Evolutionary conservation across 2,329 filamentous ascomycete species (phyloP), one percentile per base, ranked within the genome.

Genomic region (Penicillium sp.): DNA sequence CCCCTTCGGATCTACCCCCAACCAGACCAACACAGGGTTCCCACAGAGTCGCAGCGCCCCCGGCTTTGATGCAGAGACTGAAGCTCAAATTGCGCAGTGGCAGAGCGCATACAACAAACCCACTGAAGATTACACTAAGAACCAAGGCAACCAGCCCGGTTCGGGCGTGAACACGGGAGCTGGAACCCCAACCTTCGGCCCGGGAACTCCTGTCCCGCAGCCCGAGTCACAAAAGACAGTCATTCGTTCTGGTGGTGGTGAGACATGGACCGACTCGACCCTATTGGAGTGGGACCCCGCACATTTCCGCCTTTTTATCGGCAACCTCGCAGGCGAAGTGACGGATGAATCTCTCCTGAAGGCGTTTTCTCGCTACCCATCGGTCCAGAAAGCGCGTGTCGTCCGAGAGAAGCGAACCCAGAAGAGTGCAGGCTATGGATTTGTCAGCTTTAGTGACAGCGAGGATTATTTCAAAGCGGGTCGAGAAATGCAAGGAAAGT

Each of bases 401-500:
- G 87, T 97, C 59, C 87, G 94, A 50, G 94, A 99, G 78, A 97
- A 97, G 81, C 87, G 92, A 58, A 96, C 93, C 0, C 94, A 90
- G 55, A 99, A 99, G 78, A 95, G 90, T 70, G 96, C 94, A 73
- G 94, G 93, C 0, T 99, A 91, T 72, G 94, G 94, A 3, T 99
- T 99, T 70, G 92, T 99, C 55, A 94, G 91, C 75, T 97, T 99
- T 77, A 89, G 87, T 68, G 90, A 97, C 71, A 90, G 92, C 31
- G 94, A 99, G 73, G 92, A 97, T 70, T 97, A 95, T 74, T 97
- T 99, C 81, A 86, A 91, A 68, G 93, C 94, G 2, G 93, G 92
- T 68, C 92, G 94, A 78, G 93, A 97, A 78, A 97, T 97, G 94
- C 90, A 97, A 70, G 92, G 92, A 67, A 97, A 99, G 78, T 99